Percentiles rank a stretch among this genome's conserved stretches.
These are phyloP conservation scores for Aspergillus latus DNA, from an alignment of 2,329 filamentous ascomycete species.

Conservation along the genomic window DNA sequence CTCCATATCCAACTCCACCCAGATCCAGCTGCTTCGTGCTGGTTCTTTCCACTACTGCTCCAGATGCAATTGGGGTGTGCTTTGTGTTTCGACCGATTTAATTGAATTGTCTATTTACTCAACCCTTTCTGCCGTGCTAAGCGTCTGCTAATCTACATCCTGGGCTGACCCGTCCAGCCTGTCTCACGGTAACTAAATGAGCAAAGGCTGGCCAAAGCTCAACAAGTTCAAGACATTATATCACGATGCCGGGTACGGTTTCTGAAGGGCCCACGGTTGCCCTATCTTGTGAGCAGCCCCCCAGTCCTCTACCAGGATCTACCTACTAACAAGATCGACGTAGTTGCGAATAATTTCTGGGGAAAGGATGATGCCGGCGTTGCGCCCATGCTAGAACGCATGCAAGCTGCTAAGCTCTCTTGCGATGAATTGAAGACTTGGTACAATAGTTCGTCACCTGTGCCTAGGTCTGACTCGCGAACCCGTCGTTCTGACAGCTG, in stretches of 20 bases:
- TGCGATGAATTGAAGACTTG: conserved; percentile 92
- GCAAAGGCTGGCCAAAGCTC: conserved; percentile 41
- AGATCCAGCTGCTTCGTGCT: conserved; percentile 21
- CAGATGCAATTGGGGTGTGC: conserved; percentile 12
- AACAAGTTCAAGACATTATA: conserved; percentile 18
- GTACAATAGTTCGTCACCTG: conserved; percentile 69
- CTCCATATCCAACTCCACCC: conserved; percentile 23
- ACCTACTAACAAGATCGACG: conserved; percentile 7
- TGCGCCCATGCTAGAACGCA: conserved; percentile 83
- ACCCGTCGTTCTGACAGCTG: conserved; percentile 11
- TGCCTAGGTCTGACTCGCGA: not conserved
- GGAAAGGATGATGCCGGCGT: conserved; percentile 98
- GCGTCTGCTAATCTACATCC: conserved; percentile 9
- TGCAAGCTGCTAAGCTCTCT: conserved; percentile 91
- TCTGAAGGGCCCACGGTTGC: conserved; percentile 65
- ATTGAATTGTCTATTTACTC: conserved; percentile 3
- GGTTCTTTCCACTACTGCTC: conserved; percentile 15
- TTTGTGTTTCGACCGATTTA: not conserved
- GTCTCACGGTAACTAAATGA: conserved; percentile 26
- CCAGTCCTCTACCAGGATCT: not conserved
- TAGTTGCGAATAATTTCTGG: conserved; percentile 99
- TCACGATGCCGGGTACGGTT: conserved; percentile 60
- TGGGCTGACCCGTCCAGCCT: conserved; percentile 13
- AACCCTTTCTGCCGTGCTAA: not conserved
- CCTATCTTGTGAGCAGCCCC: conserved; percentile 60